A percentile compares a stretch with the other conserved stretches of the same genome.
Evolutionary conservation across 2,329 filamentous ascomycete genomes (phyloP).

Genomic region (Cladosporium sp.): DNA sequence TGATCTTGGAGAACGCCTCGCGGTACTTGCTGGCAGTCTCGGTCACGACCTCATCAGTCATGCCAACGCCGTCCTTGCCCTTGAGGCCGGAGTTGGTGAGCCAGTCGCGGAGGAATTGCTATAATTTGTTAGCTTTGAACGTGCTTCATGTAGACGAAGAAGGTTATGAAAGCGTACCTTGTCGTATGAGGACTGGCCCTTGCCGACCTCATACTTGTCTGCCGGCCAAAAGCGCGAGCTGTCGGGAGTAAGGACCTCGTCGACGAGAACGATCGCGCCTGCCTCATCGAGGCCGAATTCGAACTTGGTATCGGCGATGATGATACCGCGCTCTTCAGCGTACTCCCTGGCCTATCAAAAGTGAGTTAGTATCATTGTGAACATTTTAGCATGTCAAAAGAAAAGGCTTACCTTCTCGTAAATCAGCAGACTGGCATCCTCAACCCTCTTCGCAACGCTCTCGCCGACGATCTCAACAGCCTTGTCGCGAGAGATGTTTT

Average conservation of each 20-base stretch:
- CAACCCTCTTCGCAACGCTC: conserved; percentile 60
- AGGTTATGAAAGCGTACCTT: conserved; percentile 45
- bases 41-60: conserved; percentile 67
- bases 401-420: conserved; percentile 51
- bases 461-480: conserved; percentile 61
- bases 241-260: conserved; percentile 78
- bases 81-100: conserved; percentile 68
- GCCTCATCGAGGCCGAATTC: conserved; percentile 66
- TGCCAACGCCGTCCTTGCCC: conserved; percentile 66
- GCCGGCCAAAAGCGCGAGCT: conserved; percentile 80
- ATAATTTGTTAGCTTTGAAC: conserved; percentile 3
- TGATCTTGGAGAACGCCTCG: conserved; percentile 67
- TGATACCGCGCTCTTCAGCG: conserved; percentile 62
- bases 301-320: conserved; percentile 75
- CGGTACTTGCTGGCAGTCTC: conserved; percentile 69
- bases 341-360: conserved; percentile 53
- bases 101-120: conserved; percentile 69
- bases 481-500: conserved; percentile 74
- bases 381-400: background rate
- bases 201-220: conserved; percentile 66
- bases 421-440: conserved; percentile 59
- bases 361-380: background rate
- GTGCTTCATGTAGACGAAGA: too few species aligned
- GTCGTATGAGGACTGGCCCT: conserved; percentile 78
- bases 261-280: conserved; percentile 68